Percentiles rank a stretch among this genome's conserved stretches.
Evolutionary conservation across 169 alveolate species (phyloP).

Genomic region (Eimeria mitis): DNA sequence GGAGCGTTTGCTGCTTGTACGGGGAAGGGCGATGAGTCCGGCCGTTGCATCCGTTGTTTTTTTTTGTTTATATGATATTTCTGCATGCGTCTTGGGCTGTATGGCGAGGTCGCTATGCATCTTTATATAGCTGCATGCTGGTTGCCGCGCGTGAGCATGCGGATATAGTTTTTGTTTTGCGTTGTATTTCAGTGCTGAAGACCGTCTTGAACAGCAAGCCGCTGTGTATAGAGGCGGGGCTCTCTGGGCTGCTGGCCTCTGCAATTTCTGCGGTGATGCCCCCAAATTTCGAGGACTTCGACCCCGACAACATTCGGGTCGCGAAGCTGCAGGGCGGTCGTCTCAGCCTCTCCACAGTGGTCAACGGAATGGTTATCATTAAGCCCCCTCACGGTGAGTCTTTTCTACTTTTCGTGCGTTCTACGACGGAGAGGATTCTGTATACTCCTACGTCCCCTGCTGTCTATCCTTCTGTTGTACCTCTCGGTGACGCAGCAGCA

Average conservation of each 20-base stretch:
- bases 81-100: neutral
- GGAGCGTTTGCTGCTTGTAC: neutral
- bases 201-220: conserved; percentile 85
- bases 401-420: too few relatives aligned
- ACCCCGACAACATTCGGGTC: conserved; percentile 99
- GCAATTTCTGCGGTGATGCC: conserved; percentile 84
- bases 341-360: conserved; percentile 93
- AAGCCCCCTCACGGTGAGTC: conserved; percentile 86
- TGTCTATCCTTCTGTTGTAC: neutral
- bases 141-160: neutral
- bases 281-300: conserved; percentile 90
- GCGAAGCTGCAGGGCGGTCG: conserved; percentile 98
- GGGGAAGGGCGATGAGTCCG: neutral
- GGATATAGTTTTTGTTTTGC: neutral
- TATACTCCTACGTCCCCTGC: neutral
- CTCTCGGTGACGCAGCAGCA: neutral
- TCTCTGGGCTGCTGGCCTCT: conserved; percentile 77
- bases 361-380: conserved; percentile 95
- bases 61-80: too few relatives aligned
- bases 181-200: conserved; percentile 78
- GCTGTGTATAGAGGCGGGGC: conserved; percentile 84
- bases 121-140: neutral
- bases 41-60: neutral
- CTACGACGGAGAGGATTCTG: neutral
- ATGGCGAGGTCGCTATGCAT: neutral